Conservation (phyloP, 352 stramenopile species). For the Pythium diclinum region DNA sequence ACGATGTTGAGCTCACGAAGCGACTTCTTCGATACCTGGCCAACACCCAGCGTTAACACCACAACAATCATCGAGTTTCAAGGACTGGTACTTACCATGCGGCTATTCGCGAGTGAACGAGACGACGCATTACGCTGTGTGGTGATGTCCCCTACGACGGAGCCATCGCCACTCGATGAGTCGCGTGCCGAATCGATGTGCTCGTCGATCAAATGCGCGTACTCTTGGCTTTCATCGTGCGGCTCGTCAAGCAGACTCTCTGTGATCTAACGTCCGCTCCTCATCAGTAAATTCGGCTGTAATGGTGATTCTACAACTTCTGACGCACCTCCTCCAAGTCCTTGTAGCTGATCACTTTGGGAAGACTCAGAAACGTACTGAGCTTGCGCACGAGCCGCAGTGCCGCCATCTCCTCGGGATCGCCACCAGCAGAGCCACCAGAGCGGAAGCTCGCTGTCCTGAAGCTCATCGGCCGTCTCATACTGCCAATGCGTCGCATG, state of each 20-base stretch:
- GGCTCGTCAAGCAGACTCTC: slow-evolving; percentile 62
- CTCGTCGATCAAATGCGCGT: slow-evolving; percentile 61
- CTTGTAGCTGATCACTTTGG: slow-evolving; percentile 67
- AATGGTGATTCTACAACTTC: neutral
- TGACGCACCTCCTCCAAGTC: slow-evolving; percentile 57
- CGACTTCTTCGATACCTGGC: slow-evolving; percentile 32
- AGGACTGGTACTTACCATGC: slow-evolving; percentile 1
- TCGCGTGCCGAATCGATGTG: slow-evolving; percentile 62
- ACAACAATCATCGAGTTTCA: too few species aligned
- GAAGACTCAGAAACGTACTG: slow-evolving; percentile 64
- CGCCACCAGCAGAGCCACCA: slow-evolving; percentile 17
- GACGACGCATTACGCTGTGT: neutral
- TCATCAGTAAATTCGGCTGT: neutral
- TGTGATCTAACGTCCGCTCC: slow-evolving; percentile 46
- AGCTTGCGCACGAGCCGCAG: slow-evolving; percentile 56
- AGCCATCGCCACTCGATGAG: slow-evolving; percentile 16
- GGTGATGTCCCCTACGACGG: neutral
- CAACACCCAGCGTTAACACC: too few species aligned
- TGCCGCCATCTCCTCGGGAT: slow-evolving; percentile 35
- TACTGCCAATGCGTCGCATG: slow-evolving; percentile 5
- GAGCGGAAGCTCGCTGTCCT: slow-evolving; percentile 33
- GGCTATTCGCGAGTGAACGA: slow-evolving; percentile 13
- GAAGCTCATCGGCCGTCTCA: slow-evolving; percentile 19
- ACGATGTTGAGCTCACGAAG: slow-evolving; percentile 37
- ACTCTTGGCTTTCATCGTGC: slow-evolving; percentile 47